A percentile compares a stretch with the other conserved stretches of the same genome.
phyloP scores from a whole-genome alignment of 805 yeast genomes.

The Kodamaea nitidulidarum region DNA sequence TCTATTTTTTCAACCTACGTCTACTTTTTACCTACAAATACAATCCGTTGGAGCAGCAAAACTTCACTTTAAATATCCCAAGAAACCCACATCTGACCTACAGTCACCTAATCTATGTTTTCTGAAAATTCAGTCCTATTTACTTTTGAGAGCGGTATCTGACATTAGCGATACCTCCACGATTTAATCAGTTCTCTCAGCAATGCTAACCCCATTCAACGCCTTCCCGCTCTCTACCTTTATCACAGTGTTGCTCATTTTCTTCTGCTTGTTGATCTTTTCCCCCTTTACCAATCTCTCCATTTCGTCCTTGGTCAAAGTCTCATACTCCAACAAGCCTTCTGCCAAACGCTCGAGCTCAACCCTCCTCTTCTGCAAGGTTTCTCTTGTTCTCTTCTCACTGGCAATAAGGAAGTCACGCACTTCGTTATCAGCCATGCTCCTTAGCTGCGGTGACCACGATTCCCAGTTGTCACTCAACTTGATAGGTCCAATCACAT shows the following conservation, averaged over 20 bases:
- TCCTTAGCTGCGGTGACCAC: slow-evolving; percentile 88
- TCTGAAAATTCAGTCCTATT: too few species aligned
- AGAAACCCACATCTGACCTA: too few species aligned
- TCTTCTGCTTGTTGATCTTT: slow-evolving; percentile 61
- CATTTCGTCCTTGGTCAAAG: slow-evolving; percentile 87
- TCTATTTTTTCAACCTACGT: too few species aligned
- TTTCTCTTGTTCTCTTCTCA: slow-evolving; percentile 71
- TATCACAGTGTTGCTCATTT: slow-evolving; percentile 65
- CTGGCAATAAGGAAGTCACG: slow-evolving; percentile 68
- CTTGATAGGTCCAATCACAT: slow-evolving; percentile 86
- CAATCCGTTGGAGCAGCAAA: too few species aligned
- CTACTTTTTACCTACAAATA: too few species aligned
- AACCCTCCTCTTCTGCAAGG: slow-evolving; percentile 55
- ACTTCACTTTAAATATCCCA: too few species aligned
- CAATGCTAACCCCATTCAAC: background rate
- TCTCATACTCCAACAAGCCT: slow-evolving; percentile 92
- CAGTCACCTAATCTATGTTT: too few species aligned
- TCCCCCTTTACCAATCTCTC: slow-evolving; percentile 82
- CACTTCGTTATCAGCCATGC: slow-evolving; percentile 90
- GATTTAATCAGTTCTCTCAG: background rate
- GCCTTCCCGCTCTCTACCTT: slow-evolving; percentile 11
- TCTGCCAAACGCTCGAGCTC: slow-evolving; percentile 88
- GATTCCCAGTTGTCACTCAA: slow-evolving; percentile 88
- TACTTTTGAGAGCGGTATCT: too few species aligned
- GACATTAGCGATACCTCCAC: background rate